phyloP scores from a whole-genome alignment of 768 basidiomycete species.

The Piloderma croceum region DNA sequence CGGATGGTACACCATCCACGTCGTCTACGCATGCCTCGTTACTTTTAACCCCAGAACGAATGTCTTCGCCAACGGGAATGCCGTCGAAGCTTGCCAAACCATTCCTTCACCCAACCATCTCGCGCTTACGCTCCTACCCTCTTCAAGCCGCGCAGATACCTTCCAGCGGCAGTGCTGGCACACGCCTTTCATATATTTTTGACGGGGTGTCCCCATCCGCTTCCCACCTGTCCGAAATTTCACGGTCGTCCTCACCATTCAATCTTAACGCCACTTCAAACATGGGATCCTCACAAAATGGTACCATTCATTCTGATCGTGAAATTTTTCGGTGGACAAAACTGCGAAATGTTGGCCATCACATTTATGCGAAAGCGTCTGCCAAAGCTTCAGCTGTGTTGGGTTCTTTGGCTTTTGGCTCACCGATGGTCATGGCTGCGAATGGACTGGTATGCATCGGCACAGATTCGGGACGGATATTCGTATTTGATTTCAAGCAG shows the following conservation, averaged over 20 bases:
- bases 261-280: slow-evolving; percentile 34
- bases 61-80: slow-evolving; percentile 31
- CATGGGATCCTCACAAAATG: slow-evolving; percentile 13
- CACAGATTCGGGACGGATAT: slow-evolving; percentile 68
- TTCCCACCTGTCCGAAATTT: slow-evolving; percentile 67
- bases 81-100: slow-evolving; percentile 43
- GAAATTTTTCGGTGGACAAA: slow-evolving; percentile 77
- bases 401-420: slow-evolving; percentile 51
- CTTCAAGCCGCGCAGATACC: slow-evolving; percentile 40
- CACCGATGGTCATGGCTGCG: slow-evolving; percentile 76
- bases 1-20: slow-evolving; percentile 33
- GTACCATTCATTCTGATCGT: slow-evolving; percentile 26
- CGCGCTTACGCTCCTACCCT: slow-evolving; percentile 69
- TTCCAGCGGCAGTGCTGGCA: slow-evolving; percentile 38
- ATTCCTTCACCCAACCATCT: slow-evolving; percentile 70
- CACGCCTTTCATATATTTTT: slow-evolving; percentile 38
- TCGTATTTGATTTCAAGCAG: slow-evolving; percentile 90
- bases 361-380: slow-evolving; percentile 47
- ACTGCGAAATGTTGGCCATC: slow-evolving; percentile 52
- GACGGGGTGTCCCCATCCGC: slow-evolving; percentile 47
- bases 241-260: slow-evolving; percentile 59
- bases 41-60: slow-evolving; percentile 33
- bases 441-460: slow-evolving; percentile 90
- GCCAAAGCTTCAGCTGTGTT: slow-evolving; percentile 60
- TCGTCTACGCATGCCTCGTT: slow-evolving; percentile 29